Evolutionary conservation across 768 basidiomycete species (phyloP).

Genomic region (Scleroderma citrinum): DNA sequence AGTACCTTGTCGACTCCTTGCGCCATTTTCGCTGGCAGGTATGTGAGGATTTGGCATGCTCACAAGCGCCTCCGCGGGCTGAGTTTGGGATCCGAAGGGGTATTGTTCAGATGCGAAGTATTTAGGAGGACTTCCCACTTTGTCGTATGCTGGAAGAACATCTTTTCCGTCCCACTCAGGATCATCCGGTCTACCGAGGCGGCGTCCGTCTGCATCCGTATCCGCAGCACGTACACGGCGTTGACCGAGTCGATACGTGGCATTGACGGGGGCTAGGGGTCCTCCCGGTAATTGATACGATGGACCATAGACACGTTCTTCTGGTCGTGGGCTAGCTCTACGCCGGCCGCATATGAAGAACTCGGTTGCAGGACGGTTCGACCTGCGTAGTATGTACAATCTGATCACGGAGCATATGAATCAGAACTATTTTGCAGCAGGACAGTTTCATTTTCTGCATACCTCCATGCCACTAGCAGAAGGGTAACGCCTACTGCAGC

Average conservation of each 20-base stretch:
- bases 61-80: neutral
- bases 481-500: constrained; percentile 9
- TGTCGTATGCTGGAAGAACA: constrained; percentile 42
- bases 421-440: constrained; percentile 3
- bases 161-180: constrained; percentile 37
- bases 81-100: neutral
- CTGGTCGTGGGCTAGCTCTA: neutral
- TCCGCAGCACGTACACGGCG: constrained; percentile 29
- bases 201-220: constrained; percentile 37
- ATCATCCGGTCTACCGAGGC: constrained; percentile 28
- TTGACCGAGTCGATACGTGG: constrained; percentile 16
- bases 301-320: constrained; percentile 2
- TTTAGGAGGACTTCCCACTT: constrained; percentile 40
- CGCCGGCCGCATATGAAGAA: constrained; percentile 15
- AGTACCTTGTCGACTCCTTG: no score
- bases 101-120: constrained; percentile 19
- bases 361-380: constrained; percentile 8
- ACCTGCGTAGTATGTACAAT: constrained; percentile 18
- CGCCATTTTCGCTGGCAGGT: no score
- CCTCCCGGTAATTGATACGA: constrained; percentile 10
- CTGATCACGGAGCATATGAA: constrained; percentile 4
- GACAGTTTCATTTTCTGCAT: neutral
- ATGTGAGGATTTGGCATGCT: no score
- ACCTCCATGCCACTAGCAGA: constrained; percentile 18
- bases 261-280: constrained; percentile 15